Percentiles rank a stretch among this genome's conserved stretches.
Conservation (phyloP, 371 early-diverging fungal genomes). For the Zancudomyces culisetae region DNA sequence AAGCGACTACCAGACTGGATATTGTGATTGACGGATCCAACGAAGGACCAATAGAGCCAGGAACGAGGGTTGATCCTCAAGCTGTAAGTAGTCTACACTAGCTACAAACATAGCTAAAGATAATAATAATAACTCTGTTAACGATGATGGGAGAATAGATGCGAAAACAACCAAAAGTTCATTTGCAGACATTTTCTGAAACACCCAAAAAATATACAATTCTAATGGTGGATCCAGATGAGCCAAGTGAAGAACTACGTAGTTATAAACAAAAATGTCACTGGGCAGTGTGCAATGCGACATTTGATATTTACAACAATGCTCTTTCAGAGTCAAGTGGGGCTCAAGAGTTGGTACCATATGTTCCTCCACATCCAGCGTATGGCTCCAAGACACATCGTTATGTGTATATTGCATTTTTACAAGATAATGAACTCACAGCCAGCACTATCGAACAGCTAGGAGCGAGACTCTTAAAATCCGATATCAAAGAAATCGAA, state of each 20-base stretch:
- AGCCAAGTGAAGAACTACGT: constrained; percentile 34
- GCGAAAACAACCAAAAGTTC: constrained; percentile 33
- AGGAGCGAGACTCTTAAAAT: too few species aligned
- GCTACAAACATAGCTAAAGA: too few species aligned
- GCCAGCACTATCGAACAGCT: too few species aligned
- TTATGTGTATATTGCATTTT: constrained; percentile 44
- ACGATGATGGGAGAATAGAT: constrained; percentile 15
- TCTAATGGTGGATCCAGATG: constrained; percentile 53
- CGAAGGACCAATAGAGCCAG: constrained; percentile 31
- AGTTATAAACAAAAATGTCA: constrained; percentile 46
- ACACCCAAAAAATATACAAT: constrained; percentile 48
- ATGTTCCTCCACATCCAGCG: constrained; percentile 65
- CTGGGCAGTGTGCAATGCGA: constrained; percentile 45
- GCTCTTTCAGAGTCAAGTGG: constrained; percentile 9
- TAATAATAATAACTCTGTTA: neutral
- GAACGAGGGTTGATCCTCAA: constrained; percentile 31
- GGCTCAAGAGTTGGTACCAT: constrained; percentile 34
- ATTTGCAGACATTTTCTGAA: constrained; percentile 41
- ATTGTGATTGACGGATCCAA: constrained; percentile 2
- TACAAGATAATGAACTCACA: constrained; percentile 52
- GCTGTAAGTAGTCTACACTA: constrained; percentile 14
- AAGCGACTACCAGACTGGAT: constrained; percentile 14
- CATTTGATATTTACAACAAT: constrained; percentile 15
- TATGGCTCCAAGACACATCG: constrained; percentile 61
- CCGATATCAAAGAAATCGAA: constrained; percentile 29